phyloP scores from a whole-genome alignment of 1,284 basidiomycete species.

The Fereydounia khargensis region DNA sequence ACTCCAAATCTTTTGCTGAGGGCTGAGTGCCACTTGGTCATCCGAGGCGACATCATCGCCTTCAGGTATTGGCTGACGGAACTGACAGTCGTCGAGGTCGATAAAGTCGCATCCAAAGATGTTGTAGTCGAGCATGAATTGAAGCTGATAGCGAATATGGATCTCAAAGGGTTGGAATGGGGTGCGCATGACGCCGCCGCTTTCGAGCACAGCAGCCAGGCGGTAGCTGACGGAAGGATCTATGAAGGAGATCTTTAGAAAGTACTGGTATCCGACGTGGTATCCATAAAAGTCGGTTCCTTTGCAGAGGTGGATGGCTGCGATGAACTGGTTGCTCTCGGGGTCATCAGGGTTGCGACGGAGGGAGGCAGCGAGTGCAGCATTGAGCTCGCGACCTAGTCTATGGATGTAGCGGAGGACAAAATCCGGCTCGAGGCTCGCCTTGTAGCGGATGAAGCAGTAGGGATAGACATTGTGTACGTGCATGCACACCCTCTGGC shows the following conservation, averaged over 20 bases:
- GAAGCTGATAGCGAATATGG: conserved; percentile 82
- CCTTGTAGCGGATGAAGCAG: conserved; percentile 62
- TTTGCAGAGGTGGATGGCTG: conserved; percentile 76
- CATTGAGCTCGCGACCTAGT: conserved; percentile 70
- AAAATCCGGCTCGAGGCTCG: conserved; percentile 55
- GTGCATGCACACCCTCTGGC: conserved; percentile 79
- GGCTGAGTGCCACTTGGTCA: neutral
- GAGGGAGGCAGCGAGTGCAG: conserved; percentile 39
- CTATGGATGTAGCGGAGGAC: conserved; percentile 70
- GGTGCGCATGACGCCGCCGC: conserved; percentile 61
- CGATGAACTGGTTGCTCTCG: conserved; percentile 35
- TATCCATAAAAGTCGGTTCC: conserved; percentile 96
- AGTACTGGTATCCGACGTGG: conserved; percentile 79
- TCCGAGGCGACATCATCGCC: conserved; percentile 10
- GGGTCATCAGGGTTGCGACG: conserved; percentile 27
- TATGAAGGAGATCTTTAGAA: conserved; percentile 79
- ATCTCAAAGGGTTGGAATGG: conserved; percentile 71
- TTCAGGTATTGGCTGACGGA: conserved; percentile 62
- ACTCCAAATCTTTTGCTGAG: conserved; percentile 23
- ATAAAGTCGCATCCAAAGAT: conserved; percentile 92
- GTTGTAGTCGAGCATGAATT: conserved; percentile 94
- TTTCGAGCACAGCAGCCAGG: conserved; percentile 45
- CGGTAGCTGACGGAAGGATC: conserved; percentile 60
- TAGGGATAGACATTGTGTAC: conserved; percentile 71
- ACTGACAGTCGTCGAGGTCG: conserved; percentile 64